A percentile compares a stretch with the other conserved stretches of the same genome.
These are phyloP conservation scores for Ophiostoma pallidulum DNA, from an alignment of 2,329 filamentous ascomycete genomes.

Conservation along the genomic window DNA sequence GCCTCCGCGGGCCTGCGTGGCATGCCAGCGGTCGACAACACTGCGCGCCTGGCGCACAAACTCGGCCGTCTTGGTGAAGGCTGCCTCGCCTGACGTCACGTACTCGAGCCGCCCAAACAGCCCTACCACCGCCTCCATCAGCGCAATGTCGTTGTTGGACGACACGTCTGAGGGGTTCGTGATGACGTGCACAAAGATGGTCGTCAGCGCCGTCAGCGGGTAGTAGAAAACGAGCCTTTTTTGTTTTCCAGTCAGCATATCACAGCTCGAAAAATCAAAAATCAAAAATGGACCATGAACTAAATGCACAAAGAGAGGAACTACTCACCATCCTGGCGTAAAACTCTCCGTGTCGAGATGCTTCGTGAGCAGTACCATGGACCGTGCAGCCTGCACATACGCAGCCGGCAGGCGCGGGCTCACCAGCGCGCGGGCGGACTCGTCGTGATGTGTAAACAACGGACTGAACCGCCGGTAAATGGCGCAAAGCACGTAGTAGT, in stretches of 20 bases:
- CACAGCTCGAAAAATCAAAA: too few species aligned
- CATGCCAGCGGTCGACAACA: background rate
- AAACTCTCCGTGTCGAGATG: constrained; percentile 9
- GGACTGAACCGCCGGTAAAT: constrained; percentile 9
- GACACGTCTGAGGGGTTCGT: background rate
- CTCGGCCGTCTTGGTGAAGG: constrained; percentile 10
- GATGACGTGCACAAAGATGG: constrained; percentile 8
- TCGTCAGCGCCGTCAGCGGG: constrained; percentile 6
- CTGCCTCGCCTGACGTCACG: constrained; percentile 8
- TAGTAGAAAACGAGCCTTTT: constrained; percentile 11
- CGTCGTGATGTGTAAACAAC: constrained; percentile 5
- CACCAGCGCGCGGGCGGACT: background rate
- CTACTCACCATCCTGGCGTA: constrained; percentile 5
- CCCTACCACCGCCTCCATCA: constrained; percentile 9
- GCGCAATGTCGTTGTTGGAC: constrained; percentile 6
- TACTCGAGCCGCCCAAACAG: constrained; percentile 10
- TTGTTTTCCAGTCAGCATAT: too few species aligned
- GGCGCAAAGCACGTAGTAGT: constrained; percentile 9
- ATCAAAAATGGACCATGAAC: too few species aligned
- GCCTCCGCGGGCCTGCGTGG: too few species aligned
- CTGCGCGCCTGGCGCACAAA: constrained; percentile 10
- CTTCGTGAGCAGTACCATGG: constrained; percentile 8
- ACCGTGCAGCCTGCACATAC: constrained; percentile 5
- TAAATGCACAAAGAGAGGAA: too few species aligned
- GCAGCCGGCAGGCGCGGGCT: background rate